Conservation (phyloP, 768 basidiomycete species). For the Trametes sanguinea region DNA sequence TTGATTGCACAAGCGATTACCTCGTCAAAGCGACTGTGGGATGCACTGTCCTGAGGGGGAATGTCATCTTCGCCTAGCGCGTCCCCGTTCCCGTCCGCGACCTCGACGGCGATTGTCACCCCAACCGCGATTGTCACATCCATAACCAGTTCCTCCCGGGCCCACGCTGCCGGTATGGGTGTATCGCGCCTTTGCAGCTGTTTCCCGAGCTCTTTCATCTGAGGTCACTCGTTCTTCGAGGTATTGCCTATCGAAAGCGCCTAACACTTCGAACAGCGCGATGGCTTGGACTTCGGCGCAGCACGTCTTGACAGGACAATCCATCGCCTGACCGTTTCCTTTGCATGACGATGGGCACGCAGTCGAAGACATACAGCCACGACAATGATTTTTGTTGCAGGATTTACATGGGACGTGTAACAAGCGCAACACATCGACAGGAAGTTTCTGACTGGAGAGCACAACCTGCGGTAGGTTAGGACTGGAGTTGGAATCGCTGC, state of each 20-base stretch:
- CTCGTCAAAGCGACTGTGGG: constrained; percentile 39
- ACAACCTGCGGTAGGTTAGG: constrained; percentile 32
- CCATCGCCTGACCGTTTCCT: constrained; percentile 37
- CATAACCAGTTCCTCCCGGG: constrained; percentile 57
- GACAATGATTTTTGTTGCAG: constrained; percentile 49
- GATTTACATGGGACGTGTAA: constrained; percentile 47
- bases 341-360: constrained; percentile 44
- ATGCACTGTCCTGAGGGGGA: too few relatives aligned
- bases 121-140: constrained; percentile 16
- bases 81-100: too few relatives aligned
- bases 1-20: constrained; percentile 41
- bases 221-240: constrained; percentile 43
- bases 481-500: constrained; percentile 17
- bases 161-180: constrained; percentile 39
- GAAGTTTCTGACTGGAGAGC: constrained; percentile 28
- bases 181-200: constrained; percentile 27
- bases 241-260: constrained; percentile 50
- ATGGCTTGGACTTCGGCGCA: constrained; percentile 51
- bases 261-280: constrained; percentile 52
- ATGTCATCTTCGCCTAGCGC: too few relatives aligned
- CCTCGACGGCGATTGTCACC: neutral
- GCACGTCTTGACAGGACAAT: constrained; percentile 43
- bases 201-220: constrained; percentile 40
- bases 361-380: constrained; percentile 48
- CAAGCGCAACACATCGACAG: constrained; percentile 34